Evolutionary conservation across 805 yeast genomes (phyloP), one percentile per base, ranked within the genome.

Genomic region (Cyberlindnera euphorbiiphila): DNA sequence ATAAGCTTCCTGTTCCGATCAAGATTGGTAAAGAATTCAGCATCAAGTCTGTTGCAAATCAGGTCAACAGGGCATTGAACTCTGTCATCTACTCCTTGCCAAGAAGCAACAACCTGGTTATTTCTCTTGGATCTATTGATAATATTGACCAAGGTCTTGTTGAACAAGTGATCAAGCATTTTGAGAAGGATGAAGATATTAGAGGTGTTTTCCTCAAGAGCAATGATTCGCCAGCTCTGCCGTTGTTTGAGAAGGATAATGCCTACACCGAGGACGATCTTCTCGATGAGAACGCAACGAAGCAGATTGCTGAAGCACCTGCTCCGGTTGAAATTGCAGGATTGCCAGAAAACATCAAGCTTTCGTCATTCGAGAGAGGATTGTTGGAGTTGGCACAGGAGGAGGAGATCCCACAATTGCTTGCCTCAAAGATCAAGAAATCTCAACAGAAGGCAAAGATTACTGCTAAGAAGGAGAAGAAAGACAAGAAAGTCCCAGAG

Each of bases 361-460:
- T 79, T 35, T 65, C 84, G 34, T 62, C 69, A 18, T 83, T 84
- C 60, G 94, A 85, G 49, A 75, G 74, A 56, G 87, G 87, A 28
- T 75, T 89, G 65, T 71, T 85, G 55, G 96, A 89, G 67, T 85
- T 88, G 49, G 82, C 83, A 39, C 82, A 81, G 50, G 88, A 85
- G 45, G 80, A 76, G 16, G 89, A 78, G 41, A 64, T 81, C 40
- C 66, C 72, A 29, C 69, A 74, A 51, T 66, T 83, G 43, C 70
- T 85, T 58, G 79, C 81, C 32, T 72, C 74, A 49, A 74, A 76
- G 56, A 62, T 70, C 43, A 68, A 66, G 42, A 59, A 64, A 39
- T 65, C 68, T 12, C 60, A 60, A 49, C 61, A 63, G 50, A 39
- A 46, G 34, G 44, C 53, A 12, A 46, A 53, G 27, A 45, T 38